Base-by-base conservation (phyloP, 2,329 filamentous ascomycete genomes). In the Xylariaceae sp. region DNA sequence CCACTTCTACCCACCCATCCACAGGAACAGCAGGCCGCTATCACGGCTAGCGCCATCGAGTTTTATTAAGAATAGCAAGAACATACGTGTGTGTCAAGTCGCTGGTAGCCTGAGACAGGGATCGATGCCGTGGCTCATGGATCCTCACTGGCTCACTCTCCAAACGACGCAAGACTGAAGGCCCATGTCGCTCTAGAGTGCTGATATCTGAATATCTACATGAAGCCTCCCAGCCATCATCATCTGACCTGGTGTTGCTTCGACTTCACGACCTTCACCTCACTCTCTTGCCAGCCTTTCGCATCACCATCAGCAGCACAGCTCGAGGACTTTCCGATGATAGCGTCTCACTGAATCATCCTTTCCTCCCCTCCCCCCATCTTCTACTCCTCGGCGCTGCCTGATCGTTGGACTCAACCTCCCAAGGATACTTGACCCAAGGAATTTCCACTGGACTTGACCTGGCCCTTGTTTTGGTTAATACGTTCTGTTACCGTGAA, bases 341-440 rank as follows among this genome's bases (percentile, higher is more conserved):
- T 55, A 48, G 33, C 46, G 53, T 54, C 31, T 45, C 43, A 43
- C 45, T 52, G 45, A 56, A 42, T 51, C 47, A 33, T 50, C 45
- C 19, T 46, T 40, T 49, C 47, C 33, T 42, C 47, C 35, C 40
- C 41, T 39, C 42, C 31, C 32, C 58, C 47, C 48, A 53, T 55
- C 62, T 54, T 32, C 42, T 43, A 43, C 48, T 41, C 43, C 39
- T 33, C 10, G 35, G 11, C 45, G 45, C 46, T 32, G 40, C 51
- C 52, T 45, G 49, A 52, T 55, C 55, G 55, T 53, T 55, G 52
- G 55, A 51, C 55, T 73, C 73, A 73, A 45, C 22, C 44, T 76
- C 69, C 73, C 71, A 71, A 77, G 76, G 66, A 74, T 67, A 77
- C 74, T 75, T 49, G 57, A 64, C 56, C 56, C 58, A 58, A 53